Conservation (phyloP, 257 asterid genomes). For the Verbena officinalis region DNA sequence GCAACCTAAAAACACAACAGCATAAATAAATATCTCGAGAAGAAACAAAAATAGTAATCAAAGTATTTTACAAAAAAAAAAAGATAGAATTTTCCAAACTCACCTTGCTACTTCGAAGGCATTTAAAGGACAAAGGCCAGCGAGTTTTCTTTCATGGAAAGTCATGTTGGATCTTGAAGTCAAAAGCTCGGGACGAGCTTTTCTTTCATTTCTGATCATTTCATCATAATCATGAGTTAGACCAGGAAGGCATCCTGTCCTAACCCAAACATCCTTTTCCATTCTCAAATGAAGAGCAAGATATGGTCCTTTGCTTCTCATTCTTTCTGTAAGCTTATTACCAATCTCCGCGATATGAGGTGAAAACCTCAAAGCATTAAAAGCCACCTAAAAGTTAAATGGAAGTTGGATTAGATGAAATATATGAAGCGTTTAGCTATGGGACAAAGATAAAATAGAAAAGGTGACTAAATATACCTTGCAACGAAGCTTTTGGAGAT, state of each 20-base stretch:
- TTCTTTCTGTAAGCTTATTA: conserved; percentile 77
- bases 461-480: conserved; percentile 50
- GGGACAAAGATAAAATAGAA: not conserved
- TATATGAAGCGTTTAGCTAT: not conserved
- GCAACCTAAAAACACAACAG: conserved; percentile 46
- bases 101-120: conserved; percentile 83
- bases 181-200: conserved; percentile 67
- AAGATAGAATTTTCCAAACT: not conserved
- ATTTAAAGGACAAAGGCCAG: conserved; percentile 89
- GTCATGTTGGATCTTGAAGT: conserved; percentile 92
- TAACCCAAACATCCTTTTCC: conserved; percentile 99
- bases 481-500: conserved; percentile 97
- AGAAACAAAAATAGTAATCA: not conserved
- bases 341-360: conserved; percentile 77
- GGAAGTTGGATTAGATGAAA: not conserved
- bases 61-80: too few relatives aligned
- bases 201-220: conserved; percentile 72
- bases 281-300: conserved; percentile 93
- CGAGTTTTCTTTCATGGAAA: conserved; percentile 73
- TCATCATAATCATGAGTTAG: conserved; percentile 64
- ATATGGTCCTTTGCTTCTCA: conserved; percentile 91
- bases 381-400: conserved; percentile 68
- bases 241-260: conserved; percentile 97
- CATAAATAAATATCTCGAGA: not conserved
- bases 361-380: conserved; percentile 77